Evolutionary conservation across 2,329 filamentous ascomycete genomes (phyloP).

Genomic region (Alternaria incomplexa): DNA sequence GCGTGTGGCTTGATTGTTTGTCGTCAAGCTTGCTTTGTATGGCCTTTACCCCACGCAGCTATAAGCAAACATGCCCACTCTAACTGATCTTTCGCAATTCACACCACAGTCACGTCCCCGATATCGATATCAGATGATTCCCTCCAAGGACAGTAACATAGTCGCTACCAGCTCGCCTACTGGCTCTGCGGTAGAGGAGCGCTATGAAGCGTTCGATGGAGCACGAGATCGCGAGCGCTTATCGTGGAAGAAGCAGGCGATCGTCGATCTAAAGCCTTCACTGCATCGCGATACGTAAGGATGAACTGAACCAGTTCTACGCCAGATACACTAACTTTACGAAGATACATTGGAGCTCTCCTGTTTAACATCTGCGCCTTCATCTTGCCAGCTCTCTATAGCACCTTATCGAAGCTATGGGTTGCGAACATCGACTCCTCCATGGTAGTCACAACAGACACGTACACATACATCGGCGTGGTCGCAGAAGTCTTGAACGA

Average conservation of each 20-base stretch:
- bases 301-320: too few species aligned
- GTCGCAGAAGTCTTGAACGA: slow-evolving; percentile 75
- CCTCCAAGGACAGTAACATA: slow-evolving; percentile 15
- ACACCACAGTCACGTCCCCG: background rate
- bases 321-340: too few species aligned
- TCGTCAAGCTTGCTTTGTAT: background rate
- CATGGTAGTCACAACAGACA: slow-evolving; percentile 68
- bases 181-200: background rate
- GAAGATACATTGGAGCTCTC: slow-evolving; percentile 66
- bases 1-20: background rate
- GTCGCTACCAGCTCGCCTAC: background rate
- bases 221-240: background rate
- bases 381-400: slow-evolving; percentile 69
- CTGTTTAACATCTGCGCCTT: slow-evolving; percentile 69
- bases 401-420: slow-evolving; percentile 73
- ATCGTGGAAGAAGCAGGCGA: slow-evolving; percentile 16
- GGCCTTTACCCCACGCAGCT: background rate
- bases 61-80: background rate
- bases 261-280: slow-evolving; percentile 17
- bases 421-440: slow-evolving; percentile 70
- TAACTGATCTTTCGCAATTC: background rate
- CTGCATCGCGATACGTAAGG: slow-evolving; percentile 22
- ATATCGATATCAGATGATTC: slow-evolving; percentile 26
- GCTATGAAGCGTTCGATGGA: background rate
- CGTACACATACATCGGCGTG: slow-evolving; percentile 72